Conservation (phyloP, 257 asterid species). For the Schizonepeta tenuifolia region DNA sequence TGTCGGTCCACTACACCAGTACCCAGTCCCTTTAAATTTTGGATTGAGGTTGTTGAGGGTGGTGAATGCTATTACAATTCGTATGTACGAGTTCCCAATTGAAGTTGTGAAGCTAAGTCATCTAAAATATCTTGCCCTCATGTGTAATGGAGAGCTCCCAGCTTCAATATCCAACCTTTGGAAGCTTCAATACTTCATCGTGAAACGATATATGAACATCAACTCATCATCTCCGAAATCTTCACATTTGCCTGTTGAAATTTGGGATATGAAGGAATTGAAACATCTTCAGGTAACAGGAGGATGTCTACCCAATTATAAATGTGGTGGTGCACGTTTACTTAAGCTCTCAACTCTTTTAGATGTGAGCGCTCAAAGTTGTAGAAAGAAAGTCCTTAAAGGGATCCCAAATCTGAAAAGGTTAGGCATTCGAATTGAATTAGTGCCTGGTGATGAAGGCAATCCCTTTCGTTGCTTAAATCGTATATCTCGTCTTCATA, state of each 20-base stretch:
- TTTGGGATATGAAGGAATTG: neutral
- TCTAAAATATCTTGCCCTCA: neutral
- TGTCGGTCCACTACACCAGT: neutral
- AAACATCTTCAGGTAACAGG: too few species aligned
- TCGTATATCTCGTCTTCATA: neutral
- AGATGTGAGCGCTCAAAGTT: neutral
- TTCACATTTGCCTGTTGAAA: neutral
- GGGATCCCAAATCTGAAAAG: slow-evolving; percentile 1
- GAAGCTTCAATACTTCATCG: neutral
- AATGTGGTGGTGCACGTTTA: too few species aligned
- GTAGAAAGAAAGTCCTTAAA: neutral
- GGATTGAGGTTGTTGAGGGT: neutral
- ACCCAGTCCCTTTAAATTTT: neutral
- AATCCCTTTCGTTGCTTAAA: too few species aligned
- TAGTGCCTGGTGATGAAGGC: too few species aligned
- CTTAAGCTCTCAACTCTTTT: too few species aligned
- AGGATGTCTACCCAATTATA: too few species aligned
- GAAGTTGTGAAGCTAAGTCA: neutral
- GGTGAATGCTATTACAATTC: neutral
- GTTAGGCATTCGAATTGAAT: too few species aligned
- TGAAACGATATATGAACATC: neutral
- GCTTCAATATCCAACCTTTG: neutral
- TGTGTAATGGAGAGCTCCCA: neutral
- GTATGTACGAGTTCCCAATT: neutral
- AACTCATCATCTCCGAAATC: neutral